These are phyloP conservation scores for Aspergillus versicolor DNA, from an alignment of 2,329 filamentous ascomycete species.

Conservation along the genomic window DNA sequence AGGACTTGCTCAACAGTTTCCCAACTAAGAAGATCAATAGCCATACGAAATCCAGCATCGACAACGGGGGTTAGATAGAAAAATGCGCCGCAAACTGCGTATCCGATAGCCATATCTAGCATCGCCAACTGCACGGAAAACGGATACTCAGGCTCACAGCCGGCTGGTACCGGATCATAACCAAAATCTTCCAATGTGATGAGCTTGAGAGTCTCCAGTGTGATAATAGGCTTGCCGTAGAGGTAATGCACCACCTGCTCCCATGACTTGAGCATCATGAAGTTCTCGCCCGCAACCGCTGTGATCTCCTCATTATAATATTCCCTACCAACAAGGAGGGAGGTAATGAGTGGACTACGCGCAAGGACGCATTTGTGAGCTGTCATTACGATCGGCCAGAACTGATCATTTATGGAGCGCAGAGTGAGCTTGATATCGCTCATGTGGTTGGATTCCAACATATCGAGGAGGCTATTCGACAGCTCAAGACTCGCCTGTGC, in stretches of 20 bases:
- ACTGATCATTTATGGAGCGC: slow-evolving; percentile 18
- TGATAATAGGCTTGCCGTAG: slow-evolving; percentile 26
- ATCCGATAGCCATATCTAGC: slow-evolving; percentile 32
- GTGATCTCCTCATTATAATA: slow-evolving; percentile 12
- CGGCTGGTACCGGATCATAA: slow-evolving; percentile 7
- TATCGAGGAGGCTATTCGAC: slow-evolving; percentile 14
- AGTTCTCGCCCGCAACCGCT: slow-evolving; percentile 20
- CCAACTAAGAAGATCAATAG: slow-evolving; percentile 26
- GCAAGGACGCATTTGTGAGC: slow-evolving; percentile 25
- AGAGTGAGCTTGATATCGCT: slow-evolving; percentile 24
- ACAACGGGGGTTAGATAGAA: slow-evolving; percentile 24
- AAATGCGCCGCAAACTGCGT: slow-evolving; percentile 32
- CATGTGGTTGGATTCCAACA: slow-evolving; percentile 15
- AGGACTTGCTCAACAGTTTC: slow-evolving; percentile 29
- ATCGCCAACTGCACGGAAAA: slow-evolving; percentile 20
- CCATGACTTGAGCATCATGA: slow-evolving; percentile 25
- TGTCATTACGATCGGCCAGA: slow-evolving; percentile 17
- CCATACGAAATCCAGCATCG: slow-evolving; percentile 27
- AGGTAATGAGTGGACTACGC: slow-evolving; percentile 24
- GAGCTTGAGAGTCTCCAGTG: slow-evolving; percentile 13
- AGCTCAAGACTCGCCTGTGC: slow-evolving; percentile 1
- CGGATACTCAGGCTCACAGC: not conserved
- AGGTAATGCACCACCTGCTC: slow-evolving; percentile 26
- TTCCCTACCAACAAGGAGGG: slow-evolving; percentile 16
- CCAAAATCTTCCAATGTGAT: slow-evolving; percentile 16